Conservation (phyloP, 108 stramenopile species). For the Phaeodactylum tricornutum region DNA sequence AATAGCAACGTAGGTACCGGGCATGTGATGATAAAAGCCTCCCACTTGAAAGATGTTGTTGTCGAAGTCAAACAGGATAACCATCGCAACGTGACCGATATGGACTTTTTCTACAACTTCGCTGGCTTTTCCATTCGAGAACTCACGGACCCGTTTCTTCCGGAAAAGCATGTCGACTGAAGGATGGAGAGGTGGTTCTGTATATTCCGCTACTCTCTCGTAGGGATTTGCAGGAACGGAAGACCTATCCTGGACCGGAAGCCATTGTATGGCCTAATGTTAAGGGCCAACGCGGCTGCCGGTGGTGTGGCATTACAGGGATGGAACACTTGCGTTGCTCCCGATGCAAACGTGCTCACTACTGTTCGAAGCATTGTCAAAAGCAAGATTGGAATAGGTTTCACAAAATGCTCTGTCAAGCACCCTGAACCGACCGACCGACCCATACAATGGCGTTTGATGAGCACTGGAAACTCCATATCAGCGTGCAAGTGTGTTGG, state of each 20-base stretch:
- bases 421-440: too few species aligned
- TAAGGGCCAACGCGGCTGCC: background rate
- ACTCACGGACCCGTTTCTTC: background rate
- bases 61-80: background rate
- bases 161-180: background rate
- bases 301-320: background rate
- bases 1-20: background rate
- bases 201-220: background rate
- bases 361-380: background rate
- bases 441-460: too few species aligned
- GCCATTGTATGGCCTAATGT: background rate
- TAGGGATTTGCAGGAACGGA: background rate
- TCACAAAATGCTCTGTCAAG: too few species aligned
- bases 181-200: background rate
- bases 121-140: background rate
- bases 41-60: background rate
- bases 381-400: background rate
- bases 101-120: background rate
- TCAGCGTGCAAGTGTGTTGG: too few species aligned
- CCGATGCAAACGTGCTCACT: background rate
- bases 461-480: too few species aligned
- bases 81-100: background rate
- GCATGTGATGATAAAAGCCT: background rate
- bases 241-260: background rate
- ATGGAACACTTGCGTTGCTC: background rate